Conservation (phyloP, 192 early-diverging fungal species). For the Linnemannia zychae region DNA sequence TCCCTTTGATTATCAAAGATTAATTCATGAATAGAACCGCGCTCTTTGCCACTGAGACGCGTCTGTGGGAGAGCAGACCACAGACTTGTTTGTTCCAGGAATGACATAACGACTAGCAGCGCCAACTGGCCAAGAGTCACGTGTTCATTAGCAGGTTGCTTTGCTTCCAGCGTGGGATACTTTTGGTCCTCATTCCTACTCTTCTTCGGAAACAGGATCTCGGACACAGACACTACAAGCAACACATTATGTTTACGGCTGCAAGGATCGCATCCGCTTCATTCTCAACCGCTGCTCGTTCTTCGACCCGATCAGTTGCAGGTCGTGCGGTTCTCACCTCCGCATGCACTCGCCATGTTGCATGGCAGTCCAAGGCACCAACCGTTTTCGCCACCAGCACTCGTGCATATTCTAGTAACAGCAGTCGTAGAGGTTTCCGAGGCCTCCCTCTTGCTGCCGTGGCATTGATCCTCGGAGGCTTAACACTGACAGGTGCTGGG, state of each 20-base stretch:
- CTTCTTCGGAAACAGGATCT: neutral
- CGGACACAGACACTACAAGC: neutral
- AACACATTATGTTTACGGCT: neutral
- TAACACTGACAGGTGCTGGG: conserved; percentile 55
- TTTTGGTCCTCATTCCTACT: neutral
- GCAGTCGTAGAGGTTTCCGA: neutral
- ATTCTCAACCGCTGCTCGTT: neutral
- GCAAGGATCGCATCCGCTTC: neutral
- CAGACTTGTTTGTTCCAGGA: neutral
- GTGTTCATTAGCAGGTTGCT: neutral
- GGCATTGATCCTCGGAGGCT: conserved; percentile 53
- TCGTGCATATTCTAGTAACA: neutral
- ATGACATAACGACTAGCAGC: neutral
- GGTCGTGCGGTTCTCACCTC: neutral
- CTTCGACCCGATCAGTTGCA: neutral
- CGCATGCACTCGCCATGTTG: neutral
- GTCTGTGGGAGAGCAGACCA: neutral
- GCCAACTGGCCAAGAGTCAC: neutral
- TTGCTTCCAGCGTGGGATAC: neutral
- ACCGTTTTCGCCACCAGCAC: neutral
- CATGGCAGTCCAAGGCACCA: neutral
- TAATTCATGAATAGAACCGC: neutral
- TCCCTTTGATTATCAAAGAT: no score
- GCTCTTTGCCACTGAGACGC: neutral
- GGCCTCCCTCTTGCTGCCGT: conserved; percentile 37